Percentiles rank a stretch among this genome's conserved stretches.
These are phyloP conservation scores for Euclidium syriacum DNA, from an alignment of 345 rosid genomes.

Conservation along the genomic window DNA sequence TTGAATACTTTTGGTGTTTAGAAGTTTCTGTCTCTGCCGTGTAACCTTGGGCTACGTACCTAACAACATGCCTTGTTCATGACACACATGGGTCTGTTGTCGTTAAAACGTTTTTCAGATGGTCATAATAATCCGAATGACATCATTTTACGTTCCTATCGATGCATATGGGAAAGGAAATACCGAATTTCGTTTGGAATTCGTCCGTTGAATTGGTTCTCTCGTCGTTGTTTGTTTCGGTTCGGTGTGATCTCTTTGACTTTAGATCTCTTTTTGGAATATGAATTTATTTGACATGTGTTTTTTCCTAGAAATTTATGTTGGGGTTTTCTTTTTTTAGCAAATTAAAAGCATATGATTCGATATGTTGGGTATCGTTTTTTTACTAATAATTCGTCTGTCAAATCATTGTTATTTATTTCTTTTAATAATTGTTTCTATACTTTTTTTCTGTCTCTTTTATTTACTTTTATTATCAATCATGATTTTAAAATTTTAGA, in stretches of 20 bases:
- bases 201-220: background rate
- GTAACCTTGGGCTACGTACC: background rate
- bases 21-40: background rate
- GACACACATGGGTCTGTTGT: background rate
- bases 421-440: background rate
- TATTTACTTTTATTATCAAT: too few relatives aligned
- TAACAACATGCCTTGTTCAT: background rate
- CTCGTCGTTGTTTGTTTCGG: background rate
- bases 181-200: background rate
- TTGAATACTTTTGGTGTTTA: conserved; percentile 11
- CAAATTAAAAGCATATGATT: background rate
- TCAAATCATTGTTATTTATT: background rate
- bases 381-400: background rate
- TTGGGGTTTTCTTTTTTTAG: background rate
- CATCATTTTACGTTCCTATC: background rate
- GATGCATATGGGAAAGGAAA: conserved; percentile 19
- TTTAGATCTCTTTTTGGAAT: background rate
- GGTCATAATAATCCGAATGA: background rate
- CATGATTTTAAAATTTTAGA: background rate
- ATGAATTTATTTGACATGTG: background rate
- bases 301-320: background rate
- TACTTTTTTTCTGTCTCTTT: background rate
- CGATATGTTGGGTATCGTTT: background rate
- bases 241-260: conserved; percentile 24
- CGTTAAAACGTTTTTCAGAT: conserved; percentile 23